Evolutionary conservation across 78 protist genomes (phyloP), one percentile per base, ranked within the genome.

Genomic region (Diacronema lutheri): DNA sequence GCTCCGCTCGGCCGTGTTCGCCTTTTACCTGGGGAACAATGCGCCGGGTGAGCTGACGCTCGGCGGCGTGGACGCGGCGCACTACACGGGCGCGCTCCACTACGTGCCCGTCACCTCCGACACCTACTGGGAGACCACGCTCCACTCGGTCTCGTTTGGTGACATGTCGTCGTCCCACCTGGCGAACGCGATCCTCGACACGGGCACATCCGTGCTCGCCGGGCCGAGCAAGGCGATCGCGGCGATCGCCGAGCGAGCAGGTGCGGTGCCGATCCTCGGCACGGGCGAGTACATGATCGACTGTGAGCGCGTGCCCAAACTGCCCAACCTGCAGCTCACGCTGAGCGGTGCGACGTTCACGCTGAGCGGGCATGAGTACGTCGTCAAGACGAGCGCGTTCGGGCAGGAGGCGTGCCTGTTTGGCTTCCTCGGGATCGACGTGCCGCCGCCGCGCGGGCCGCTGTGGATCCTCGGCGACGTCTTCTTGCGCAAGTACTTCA

Each of bases 401-500:
- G 92, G 92, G n/a, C 29, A 86, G 83, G 40, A 72, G 26, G 83
- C 92, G 89, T 97, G 99, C 92, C 19, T 97, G 60, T 10, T 77
- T 60, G 99, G 99, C 69, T 91, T 97, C 92, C 62, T 89, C 83
- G 98, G 96, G 69, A 57, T 96, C 29, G 80, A 87, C 46, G 82
- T 72, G 13, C 71, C 92, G 46, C 91, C 95, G 41, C 87, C 91
- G 37, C 76, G 83, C 29, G 92, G 92, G 29, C 91, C 89, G 50
- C 85, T 96, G 74, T 95, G 89, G 93, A 97, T 97, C 56, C 85
- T 97, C 0, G 99, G 99, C 38, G 99, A 97, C 79, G 97, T 97
- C 61, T 97, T 97, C 94, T 86, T 97, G 72, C 64, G 95, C 44
- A 84, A 84, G 66, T 93, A 89, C 92, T 95, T 92, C 92, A 91